Evolutionary conservation across 345 rosid species (phyloP).

Genomic region (Melaleuca quinquenervia): DNA sequence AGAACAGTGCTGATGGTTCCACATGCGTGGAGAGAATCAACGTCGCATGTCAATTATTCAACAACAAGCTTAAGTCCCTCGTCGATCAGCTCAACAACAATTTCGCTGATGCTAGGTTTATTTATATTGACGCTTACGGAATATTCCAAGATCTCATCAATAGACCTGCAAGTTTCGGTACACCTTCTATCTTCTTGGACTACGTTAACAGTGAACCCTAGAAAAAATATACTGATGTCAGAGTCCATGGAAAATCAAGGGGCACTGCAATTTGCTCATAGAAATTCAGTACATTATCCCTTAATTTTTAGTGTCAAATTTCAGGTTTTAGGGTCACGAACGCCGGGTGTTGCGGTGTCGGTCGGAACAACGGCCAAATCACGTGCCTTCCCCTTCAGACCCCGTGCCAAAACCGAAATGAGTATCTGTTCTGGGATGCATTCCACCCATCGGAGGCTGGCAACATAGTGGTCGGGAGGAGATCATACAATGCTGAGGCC

Average conservation of each 20-base stretch:
- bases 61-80: constrained; percentile 20
- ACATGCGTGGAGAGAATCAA: constrained; percentile 26
- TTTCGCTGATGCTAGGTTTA: constrained; percentile 21
- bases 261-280: background rate
- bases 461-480: constrained; percentile 12
- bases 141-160: constrained; percentile 14
- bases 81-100: constrained; percentile 27
- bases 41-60: constrained; percentile 27
- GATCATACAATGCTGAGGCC: constrained; percentile 17
- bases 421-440: constrained; percentile 33
- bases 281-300: background rate
- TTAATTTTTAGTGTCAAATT: background rate
- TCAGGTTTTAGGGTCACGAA: constrained; percentile 15
- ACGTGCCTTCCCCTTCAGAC: constrained; percentile 28
- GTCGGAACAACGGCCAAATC: constrained; percentile 27
- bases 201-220: background rate
- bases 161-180: background rate
- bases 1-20: constrained; percentile 15
- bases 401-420: constrained; percentile 21
- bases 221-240: background rate
- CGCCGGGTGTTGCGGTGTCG: constrained; percentile 34
- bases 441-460: constrained; percentile 36
- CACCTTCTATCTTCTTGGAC: background rate
- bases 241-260: background rate
- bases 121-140: constrained; percentile 20